phyloP scores from a whole-genome alignment of 176 grass and related monocot species.

The Cocos nucifera region DNA sequence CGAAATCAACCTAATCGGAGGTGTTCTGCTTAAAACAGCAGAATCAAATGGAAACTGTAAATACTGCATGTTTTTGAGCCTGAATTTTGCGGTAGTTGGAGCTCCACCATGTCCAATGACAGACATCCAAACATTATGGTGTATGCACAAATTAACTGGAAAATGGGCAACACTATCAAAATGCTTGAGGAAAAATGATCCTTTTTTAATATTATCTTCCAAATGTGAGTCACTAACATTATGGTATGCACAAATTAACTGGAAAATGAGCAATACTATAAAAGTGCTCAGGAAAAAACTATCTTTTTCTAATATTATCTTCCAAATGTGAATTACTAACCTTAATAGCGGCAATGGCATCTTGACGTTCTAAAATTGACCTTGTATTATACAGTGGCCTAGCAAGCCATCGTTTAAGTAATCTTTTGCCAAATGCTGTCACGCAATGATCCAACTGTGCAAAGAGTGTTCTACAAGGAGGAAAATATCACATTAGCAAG shows the following conservation, averaged over 20 bases:
- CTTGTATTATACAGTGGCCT: constrained; percentile 61
- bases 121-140: too few species aligned
- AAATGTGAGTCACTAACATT: constrained; percentile 1
- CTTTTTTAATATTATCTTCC: not conserved
- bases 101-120: too few species aligned
- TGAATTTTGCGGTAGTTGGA: too few species aligned
- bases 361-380: constrained; percentile 71
- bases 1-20: too few species aligned
- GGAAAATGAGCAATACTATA: too few species aligned
- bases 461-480: constrained; percentile 73
- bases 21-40: too few species aligned
- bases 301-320: not conserved
- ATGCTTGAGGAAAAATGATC: not conserved
- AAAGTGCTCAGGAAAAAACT: not conserved
- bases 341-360: constrained; percentile 72
- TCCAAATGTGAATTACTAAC: constrained; percentile 23
- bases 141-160: too few species aligned
- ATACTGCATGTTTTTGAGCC: too few species aligned
- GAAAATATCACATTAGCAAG: constrained; percentile 3
- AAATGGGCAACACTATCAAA: too few species aligned
- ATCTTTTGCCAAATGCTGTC: constrained; percentile 79
- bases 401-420: constrained; percentile 88
- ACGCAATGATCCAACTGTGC: constrained; percentile 92
- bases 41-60: too few species aligned
- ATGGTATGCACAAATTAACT: too few species aligned